Conservation (phyloP, 345 rosid genomes). For the Raphanus raphanistrum region DNA sequence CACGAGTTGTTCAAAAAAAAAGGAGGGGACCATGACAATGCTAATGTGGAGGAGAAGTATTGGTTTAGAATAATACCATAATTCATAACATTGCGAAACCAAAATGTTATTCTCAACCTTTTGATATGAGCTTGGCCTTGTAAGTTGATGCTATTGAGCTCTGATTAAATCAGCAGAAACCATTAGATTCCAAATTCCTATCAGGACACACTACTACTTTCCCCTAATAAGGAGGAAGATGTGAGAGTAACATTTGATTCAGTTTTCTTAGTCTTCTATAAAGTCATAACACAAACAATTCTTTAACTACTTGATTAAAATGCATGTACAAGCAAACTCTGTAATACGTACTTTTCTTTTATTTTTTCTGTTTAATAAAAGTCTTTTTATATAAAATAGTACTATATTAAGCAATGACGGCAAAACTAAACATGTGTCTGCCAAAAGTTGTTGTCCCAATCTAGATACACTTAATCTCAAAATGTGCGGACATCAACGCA, state of each 20-base stretch:
- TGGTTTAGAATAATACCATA: not conserved
- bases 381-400: not conserved
- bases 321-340: not conserved
- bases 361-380: too few species aligned
- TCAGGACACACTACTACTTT: not conserved
- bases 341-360: not conserved
- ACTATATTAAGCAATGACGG: not conserved
- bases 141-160: not conserved
- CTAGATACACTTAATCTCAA: not conserved
- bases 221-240: not conserved
- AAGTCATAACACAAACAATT: not conserved
- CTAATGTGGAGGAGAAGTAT: not conserved
- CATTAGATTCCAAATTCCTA: not conserved
- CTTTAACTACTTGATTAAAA: not conserved
- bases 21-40: too few species aligned
- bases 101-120: not conserved
- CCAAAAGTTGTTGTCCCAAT: not conserved
- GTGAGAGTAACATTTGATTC: not conserved
- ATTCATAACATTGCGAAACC: not conserved
- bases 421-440: not conserved
- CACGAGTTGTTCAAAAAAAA: too few species aligned
- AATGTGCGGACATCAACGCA: not conserved
- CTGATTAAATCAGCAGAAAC: not conserved
- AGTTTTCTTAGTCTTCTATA: not conserved
- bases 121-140: not conserved